phyloP scores from a whole-genome alignment of 2,329 filamentous ascomycete genomes.

The Stagonosporopsis tanaceti region DNA sequence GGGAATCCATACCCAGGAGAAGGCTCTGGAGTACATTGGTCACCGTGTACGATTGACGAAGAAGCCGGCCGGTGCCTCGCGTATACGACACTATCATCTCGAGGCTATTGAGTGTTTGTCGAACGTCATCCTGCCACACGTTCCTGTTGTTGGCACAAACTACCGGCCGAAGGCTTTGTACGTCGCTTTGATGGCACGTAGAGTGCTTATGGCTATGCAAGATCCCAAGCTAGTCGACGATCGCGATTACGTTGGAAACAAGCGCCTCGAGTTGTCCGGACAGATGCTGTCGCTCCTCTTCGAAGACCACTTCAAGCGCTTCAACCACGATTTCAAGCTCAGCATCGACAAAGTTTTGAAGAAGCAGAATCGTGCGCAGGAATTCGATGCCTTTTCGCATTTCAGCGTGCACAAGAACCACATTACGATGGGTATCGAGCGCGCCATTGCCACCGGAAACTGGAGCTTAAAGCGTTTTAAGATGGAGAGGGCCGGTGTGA shows the following conservation, averaged over 20 bases:
- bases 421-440: conserved; percentile 92
- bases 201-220: conserved; percentile 91
- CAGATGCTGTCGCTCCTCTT: conserved; percentile 93
- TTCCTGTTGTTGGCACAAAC: conserved; percentile 88
- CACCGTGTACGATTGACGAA: conserved; percentile 79
- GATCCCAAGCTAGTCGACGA: conserved; percentile 92
- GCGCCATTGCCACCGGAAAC: conserved; percentile 96
- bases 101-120: conserved; percentile 93
- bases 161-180: conserved; percentile 98
- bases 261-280: conserved; percentile 91
- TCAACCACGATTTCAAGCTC: conserved; percentile 86
- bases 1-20: conserved; percentile 89
- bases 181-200: conserved; percentile 95
- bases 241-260: conserved; percentile 97
- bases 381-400: conserved; percentile 86
- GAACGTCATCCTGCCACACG: conserved; percentile 92
- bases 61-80: conserved; percentile 63
- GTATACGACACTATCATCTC: conserved; percentile 78
- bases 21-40: conserved; percentile 93
- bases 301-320: conserved; percentile 97
- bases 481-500: conserved; percentile 97
- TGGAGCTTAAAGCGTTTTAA: conserved; percentile 98
- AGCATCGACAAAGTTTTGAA: conserved; percentile 95
- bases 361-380: conserved; percentile 87
- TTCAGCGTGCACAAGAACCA: conserved; percentile 84